phyloP scores from a whole-genome alignment of 2,329 filamentous ascomycete species.

The Sclerotinia trifoliorum region DNA sequence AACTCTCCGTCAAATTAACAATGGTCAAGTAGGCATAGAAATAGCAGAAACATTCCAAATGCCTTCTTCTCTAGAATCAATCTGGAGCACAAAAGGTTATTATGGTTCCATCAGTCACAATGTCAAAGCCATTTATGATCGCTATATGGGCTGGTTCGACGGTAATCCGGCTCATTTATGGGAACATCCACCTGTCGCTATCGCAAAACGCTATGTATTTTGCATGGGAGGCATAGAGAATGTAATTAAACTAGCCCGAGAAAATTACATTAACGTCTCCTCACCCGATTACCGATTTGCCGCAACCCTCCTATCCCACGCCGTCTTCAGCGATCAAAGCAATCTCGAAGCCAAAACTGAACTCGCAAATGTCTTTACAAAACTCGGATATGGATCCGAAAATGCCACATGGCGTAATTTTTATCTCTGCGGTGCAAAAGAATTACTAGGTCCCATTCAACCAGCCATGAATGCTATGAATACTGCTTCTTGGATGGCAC shows the following conservation, averaged over 20 bases:
- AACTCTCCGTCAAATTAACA: constrained; percentile 44
- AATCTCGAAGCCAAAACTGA: not conserved
- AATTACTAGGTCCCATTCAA: not conserved
- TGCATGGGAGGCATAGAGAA: constrained; percentile 42
- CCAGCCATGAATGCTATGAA: not conserved
- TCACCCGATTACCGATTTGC: constrained; percentile 41
- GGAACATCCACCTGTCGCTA: constrained; percentile 39
- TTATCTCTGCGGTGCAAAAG: constrained; percentile 35
- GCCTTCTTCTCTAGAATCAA: constrained; percentile 37
- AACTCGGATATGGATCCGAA: constrained; percentile 42
- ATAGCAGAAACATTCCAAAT: constrained; percentile 44
- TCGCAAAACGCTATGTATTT: constrained; percentile 39
- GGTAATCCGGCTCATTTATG: constrained; percentile 42
- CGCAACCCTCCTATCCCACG: constrained; percentile 43
- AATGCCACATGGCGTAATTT: constrained; percentile 46
- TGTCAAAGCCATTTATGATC: constrained; percentile 44
- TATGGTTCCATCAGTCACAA: constrained; percentile 44
- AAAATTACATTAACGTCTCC: constrained; percentile 39
- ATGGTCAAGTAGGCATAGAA: constrained; percentile 42
- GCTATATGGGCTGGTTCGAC: constrained; percentile 37
- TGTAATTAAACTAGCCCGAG: constrained; percentile 38
- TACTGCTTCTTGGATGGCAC: not conserved
- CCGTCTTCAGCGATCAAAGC: constrained; percentile 30
- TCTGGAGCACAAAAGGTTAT: constrained; percentile 35
- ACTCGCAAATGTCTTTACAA: constrained; percentile 40